Evolutionary conservation across 176 grass and related monocot genomes (phyloP).

Genomic region (Musa acuminata): DNA sequence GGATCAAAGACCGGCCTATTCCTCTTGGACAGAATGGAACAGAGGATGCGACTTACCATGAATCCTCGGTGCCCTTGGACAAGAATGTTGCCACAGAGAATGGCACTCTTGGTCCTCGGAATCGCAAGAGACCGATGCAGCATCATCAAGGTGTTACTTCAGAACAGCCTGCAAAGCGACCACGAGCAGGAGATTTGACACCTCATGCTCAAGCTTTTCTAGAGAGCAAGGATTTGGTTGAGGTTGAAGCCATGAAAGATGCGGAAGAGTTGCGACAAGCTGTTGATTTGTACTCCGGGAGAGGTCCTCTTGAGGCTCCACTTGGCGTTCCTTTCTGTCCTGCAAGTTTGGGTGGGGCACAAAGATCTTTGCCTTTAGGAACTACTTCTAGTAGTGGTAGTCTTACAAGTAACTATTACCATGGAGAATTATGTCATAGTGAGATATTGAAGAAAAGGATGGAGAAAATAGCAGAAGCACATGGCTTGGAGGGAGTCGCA

Average conservation of each 20-base stretch:
- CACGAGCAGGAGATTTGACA: neutral
- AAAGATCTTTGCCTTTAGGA: constrained; percentile 25
- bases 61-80: constrained; percentile 11
- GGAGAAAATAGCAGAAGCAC: constrained; percentile 47
- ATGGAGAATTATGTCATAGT: constrained; percentile 48
- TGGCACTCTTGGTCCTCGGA: constrained; percentile 25
- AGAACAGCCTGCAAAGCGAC: neutral
- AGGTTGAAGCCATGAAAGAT: neutral
- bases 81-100: constrained; percentile 21
- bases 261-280: neutral
- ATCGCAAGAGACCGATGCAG: constrained; percentile 32
- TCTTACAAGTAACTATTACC: constrained; percentile 12
- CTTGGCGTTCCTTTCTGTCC: constrained; percentile 59
- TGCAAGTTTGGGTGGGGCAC: constrained; percentile 35
- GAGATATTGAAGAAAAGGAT: constrained; percentile 46
- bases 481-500: constrained; percentile 55
- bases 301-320: constrained; percentile 35
- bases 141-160: constrained; percentile 25
- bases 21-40: constrained; percentile 18
- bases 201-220: neutral
- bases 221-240: neutral
- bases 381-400: constrained; percentile 26
- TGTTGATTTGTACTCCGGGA: constrained; percentile 2
- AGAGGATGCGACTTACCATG: constrained; percentile 19
- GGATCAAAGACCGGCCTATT: constrained; percentile 20